Conservation (phyloP, 352 stramenopile species). For the Phytophthora cajani region DNA sequence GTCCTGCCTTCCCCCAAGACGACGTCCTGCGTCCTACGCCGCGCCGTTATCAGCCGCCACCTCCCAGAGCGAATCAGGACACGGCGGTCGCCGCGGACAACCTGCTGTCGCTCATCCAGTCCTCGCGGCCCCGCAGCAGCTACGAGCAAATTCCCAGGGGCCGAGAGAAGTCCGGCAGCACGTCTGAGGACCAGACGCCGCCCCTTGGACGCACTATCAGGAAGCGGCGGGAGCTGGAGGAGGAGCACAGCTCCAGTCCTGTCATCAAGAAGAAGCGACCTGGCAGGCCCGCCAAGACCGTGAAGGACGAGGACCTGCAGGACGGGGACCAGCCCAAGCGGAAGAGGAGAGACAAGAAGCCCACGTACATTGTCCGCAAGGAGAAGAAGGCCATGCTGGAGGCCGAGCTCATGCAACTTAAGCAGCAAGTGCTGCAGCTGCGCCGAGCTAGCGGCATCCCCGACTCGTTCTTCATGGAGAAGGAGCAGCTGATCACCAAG, state of each 20-base stretch:
- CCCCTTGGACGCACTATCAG: constrained; percentile 10
- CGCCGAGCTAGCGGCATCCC: constrained; percentile 39
- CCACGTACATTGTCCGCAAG: constrained; percentile 47
- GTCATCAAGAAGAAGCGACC: constrained; percentile 8
- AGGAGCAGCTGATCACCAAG: constrained; percentile 27
- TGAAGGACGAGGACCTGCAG: constrained; percentile 4
- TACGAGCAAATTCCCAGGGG: background rate
- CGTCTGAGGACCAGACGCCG: constrained; percentile 24
- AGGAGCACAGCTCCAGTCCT: constrained; percentile 3
- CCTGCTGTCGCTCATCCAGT: constrained; percentile 44
- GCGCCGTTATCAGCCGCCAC: too few relatives aligned
- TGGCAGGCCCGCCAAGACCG: constrained; percentile 9
- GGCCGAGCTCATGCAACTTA: constrained; percentile 39
- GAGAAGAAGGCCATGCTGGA: constrained; percentile 58
- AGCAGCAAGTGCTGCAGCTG: constrained; percentile 40
- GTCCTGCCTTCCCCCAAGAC: constrained; percentile 23
- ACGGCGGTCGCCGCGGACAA: constrained; percentile 27
- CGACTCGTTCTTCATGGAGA: constrained; percentile 38
- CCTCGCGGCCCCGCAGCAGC: background rate
- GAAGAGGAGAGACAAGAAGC: constrained; percentile 42
- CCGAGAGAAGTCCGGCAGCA: constrained; percentile 2
- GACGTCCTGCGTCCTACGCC: background rate
- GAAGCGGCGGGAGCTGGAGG: background rate
- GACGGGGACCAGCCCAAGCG: constrained; percentile 5
- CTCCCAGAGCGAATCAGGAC: constrained; percentile 5